A percentile compares a stretch with the other conserved stretches of the same genome.
Evolutionary conservation across 768 basidiomycete species (phyloP).

Genomic region (Crucibulum laeve): DNA sequence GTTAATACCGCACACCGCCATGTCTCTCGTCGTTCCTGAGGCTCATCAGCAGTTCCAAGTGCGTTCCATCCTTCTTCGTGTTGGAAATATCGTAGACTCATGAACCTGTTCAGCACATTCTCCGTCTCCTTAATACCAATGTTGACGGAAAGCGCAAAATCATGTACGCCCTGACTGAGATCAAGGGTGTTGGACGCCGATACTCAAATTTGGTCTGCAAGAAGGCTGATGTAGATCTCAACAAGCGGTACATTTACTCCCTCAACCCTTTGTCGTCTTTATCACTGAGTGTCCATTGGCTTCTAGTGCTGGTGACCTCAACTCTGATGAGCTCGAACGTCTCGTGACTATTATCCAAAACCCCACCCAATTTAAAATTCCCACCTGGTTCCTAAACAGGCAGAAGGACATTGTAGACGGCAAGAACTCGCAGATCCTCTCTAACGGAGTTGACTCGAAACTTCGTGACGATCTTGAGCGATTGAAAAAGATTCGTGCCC

Average conservation of each 20-base stretch:
- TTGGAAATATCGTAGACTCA: slow-evolving; percentile 1
- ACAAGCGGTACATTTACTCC: slow-evolving; percentile 75
- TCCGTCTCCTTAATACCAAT: slow-evolving; percentile 99
- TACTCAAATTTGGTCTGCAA: slow-evolving; percentile 99
- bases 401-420: slow-evolving; percentile 98
- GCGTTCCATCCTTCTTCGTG: slow-evolving; percentile 12
- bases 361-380: slow-evolving; percentile 99
- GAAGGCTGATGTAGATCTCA: slow-evolving; percentile 98
- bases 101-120: slow-evolving; percentile 72
- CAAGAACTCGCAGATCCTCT: slow-evolving; percentile 93
- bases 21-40: slow-evolving; percentile 98
- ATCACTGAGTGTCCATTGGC: not conserved
- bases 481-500: slow-evolving; percentile 97
- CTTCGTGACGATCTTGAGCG: slow-evolving; percentile 97
- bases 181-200: slow-evolving; percentile 99
- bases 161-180: slow-evolving; percentile 99
- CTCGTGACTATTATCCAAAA: slow-evolving; percentile 99
- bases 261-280: slow-evolving; percentile 4
- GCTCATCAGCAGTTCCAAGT: slow-evolving; percentile 95
- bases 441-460: slow-evolving; percentile 96
- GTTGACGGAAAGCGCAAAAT: slow-evolving; percentile 99
- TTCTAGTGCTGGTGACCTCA: not conserved
- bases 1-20: slow-evolving; percentile 28
- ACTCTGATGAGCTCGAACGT: slow-evolving; percentile 80
- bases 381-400: slow-evolving; percentile 98